These are phyloP conservation scores for Corymbia maculata DNA, from an alignment of 345 rosid genomes.

Conservation along the genomic window DNA sequence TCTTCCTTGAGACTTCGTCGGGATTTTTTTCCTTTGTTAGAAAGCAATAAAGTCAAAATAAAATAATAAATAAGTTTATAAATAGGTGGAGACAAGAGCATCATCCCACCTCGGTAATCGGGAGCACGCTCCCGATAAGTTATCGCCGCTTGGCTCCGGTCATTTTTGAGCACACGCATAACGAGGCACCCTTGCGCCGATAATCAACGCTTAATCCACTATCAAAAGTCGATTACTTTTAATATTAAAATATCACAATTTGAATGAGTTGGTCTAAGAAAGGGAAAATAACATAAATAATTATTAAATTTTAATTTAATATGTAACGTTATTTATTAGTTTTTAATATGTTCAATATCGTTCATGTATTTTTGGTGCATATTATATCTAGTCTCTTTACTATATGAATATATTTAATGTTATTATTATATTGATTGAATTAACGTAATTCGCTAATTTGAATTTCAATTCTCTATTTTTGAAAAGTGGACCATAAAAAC, in stretches of 20 bases:
- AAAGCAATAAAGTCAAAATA: not conserved
- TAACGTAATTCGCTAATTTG: not conserved
- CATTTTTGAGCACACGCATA: too few species aligned
- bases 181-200: not conserved
- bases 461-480: not conserved
- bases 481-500: accelerated
- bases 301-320: accelerated
- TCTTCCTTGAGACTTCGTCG: not conserved
- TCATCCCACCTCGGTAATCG: not conserved
- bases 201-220: not conserved
- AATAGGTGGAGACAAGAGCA: not conserved
- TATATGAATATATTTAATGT: not conserved
- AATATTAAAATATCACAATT: not conserved
- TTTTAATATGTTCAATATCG: not conserved
- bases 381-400: accelerated
- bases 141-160: not conserved
- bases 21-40: too few species aligned
- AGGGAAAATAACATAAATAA: not conserved
- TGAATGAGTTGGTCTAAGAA: not conserved
- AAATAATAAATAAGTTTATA: not conserved
- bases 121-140: not conserved
- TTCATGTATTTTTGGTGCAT: accelerated
- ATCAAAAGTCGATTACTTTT: not conserved
- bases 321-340: accelerated
- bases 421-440: not conserved